A percentile compares a stretch with the other conserved stretches of the same genome.
These are phyloP conservation scores for Eucalyptus cloeziana DNA, from an alignment of 345 rosid species.

Conservation along the genomic window DNA sequence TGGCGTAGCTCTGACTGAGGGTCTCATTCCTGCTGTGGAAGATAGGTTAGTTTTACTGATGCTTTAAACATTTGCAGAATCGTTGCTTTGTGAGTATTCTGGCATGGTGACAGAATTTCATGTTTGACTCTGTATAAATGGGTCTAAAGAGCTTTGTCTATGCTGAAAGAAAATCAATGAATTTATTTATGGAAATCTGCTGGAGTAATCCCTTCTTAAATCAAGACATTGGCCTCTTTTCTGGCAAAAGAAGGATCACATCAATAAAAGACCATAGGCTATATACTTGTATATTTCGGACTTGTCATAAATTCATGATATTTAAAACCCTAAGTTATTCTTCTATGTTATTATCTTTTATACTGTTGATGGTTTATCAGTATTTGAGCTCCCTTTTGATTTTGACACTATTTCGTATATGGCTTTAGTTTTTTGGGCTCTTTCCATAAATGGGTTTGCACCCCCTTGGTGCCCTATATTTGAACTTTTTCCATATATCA, in stretches of 20 bases:
- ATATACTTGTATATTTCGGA: neutral
- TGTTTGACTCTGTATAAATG: neutral
- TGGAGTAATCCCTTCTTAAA: neutral
- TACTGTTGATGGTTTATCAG: neutral
- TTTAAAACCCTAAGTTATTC: neutral
- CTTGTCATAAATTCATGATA: neutral
- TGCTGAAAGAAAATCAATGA: neutral
- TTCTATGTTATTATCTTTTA: neutral
- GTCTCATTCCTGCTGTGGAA: slow-evolving; percentile 61
- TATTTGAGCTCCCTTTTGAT: neutral
- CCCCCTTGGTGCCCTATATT: neutral
- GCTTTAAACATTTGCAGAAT: neutral
- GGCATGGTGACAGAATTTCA: neutral
- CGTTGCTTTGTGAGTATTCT: neutral
- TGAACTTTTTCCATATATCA: neutral
- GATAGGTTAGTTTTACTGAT: slow-evolving; percentile 52
- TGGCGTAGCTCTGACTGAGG: slow-evolving; percentile 81
- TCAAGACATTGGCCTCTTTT: neutral
- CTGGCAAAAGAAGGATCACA: neutral
- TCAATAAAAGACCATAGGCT: neutral
- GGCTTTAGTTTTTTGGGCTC: neutral
- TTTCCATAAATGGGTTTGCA: neutral
- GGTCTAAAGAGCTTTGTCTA: neutral
- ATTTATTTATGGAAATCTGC: neutral
- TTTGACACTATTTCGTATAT: neutral